phyloP scores from a whole-genome alignment of 345 rosid genomes.

The Dipteronia dyeriana region DNA sequence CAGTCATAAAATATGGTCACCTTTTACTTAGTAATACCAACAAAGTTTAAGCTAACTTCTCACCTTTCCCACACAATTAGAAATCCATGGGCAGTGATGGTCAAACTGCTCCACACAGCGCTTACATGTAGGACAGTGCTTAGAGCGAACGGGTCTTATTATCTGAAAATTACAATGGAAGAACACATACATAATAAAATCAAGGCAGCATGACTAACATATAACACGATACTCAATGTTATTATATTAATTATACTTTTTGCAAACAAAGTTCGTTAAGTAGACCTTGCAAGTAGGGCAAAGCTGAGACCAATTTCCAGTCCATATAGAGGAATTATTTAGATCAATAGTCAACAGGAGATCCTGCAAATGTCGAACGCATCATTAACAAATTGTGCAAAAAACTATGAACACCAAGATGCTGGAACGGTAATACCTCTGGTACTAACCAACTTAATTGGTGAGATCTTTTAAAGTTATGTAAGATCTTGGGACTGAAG shows the following conservation, averaged over 20 bases:
- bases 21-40: not conserved
- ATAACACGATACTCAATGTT: not conserved
- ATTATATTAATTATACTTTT: not conserved
- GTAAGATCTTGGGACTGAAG: not conserved
- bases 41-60: conserved; percentile 19
- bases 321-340: conserved; percentile 68
- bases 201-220: conserved; percentile 3
- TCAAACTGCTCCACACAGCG: conserved; percentile 94
- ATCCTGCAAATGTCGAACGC: conserved; percentile 50
- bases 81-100: conserved; percentile 99
- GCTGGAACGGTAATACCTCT: not conserved
- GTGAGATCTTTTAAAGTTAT: not conserved
- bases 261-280: conserved; percentile 18
- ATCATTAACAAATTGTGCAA: not conserved
- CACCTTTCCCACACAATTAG: conserved; percentile 99
- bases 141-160: conserved; percentile 92
- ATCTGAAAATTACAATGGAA: conserved; percentile 47
- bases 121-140: conserved; percentile 89
- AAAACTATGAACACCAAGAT: not conserved
- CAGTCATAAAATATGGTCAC: conserved; percentile 8
- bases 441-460: not conserved
- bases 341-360: conserved; percentile 67
- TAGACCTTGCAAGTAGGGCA: conserved; percentile 99
- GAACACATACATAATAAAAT: conserved; percentile 7
- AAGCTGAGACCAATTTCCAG: conserved; percentile 96